Evolutionary conservation across 257 asterid genomes (phyloP).

Genomic region (Fraxinus excelsior): DNA sequence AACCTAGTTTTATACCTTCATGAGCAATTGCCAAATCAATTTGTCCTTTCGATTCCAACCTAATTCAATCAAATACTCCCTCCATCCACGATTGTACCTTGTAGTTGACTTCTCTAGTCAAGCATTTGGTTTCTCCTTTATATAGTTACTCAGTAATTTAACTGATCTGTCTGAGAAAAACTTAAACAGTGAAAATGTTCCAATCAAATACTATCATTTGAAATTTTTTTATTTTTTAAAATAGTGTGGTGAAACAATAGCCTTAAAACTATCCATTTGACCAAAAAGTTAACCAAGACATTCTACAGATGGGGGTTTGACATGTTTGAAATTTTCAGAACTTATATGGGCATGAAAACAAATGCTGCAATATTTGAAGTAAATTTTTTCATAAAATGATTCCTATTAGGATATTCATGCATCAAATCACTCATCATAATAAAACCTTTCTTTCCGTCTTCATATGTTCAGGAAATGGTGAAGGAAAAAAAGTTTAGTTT

Average conservation of each 20-base stretch:
- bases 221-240: no score
- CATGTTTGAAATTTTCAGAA: not conserved
- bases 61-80: no score
- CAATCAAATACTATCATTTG: not conserved
- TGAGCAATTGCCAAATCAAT: no score
- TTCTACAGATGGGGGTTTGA: not conserved
- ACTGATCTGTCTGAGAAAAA: not conserved
- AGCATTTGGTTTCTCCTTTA: not conserved
- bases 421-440: conserved; percentile 9
- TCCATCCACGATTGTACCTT: no score
- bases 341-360: not conserved
- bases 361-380: not conserved
- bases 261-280: not conserved
- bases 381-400: not conserved
- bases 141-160: not conserved
- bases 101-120: not conserved
- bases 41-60: no score
- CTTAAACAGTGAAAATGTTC: not conserved
- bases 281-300: not conserved
- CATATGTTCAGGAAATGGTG: conserved; percentile 83
- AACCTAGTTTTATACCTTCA: no score
- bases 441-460: conserved; percentile 16
- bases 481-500: conserved; percentile 66
- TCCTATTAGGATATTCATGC: not conserved
- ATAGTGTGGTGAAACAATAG: not conserved